Base-by-base conservation (phyloP, 768 basidiomycete genomes). In the Kwoniella newhampshirensis region DNA sequence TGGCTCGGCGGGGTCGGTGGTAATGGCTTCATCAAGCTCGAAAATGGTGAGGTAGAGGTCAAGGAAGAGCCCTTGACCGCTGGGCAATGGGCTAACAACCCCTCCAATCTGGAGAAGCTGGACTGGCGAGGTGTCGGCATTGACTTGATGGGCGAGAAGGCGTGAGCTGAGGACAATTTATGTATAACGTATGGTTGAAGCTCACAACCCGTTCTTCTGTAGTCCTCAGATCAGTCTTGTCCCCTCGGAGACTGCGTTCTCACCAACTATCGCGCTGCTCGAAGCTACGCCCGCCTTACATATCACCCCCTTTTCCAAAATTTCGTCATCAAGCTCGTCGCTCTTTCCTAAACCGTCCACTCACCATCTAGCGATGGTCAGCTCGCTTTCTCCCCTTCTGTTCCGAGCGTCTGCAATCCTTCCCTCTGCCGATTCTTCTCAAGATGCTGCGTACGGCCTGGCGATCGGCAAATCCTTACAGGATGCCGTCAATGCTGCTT, bases 1-100 rank as follows among this genome's bases (percentile, higher is more conserved):
- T 71, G 69, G 69, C 59, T 67, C 2, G 69, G 69, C 20, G 59
- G 57, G 2, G 58, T 54, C n/a, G 69, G 66, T 17, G 62, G 60
- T 2, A 71, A 71, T 36, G 69, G 69, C 20, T 32, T 46, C 20
- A 50, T 71, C 43, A 50, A 51, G 45, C 30, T 69, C 11, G 23
- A 20, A 15, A 35, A 51, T 15, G 59, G 60, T 0, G 25, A 18
- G 20, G 28, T 27, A 7, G 43, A 58, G 26, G 23, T n/a, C 12
- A 20, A 17, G 9, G 23, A 15, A 7, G 64, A 57, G 26, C 32
- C 15, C 0, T 49, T 46, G 6, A 27, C 26, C 25, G 11, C 44
- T 6, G 64, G 64, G 2, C 9, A 4, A 35, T 64, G 62, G 62
- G 50, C 50, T 4, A 54, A 54, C 18, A 39, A 15, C 2, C 7